Evolutionary conservation across 306 rosid species (phyloP).

Genomic region (Delonix regia): DNA sequence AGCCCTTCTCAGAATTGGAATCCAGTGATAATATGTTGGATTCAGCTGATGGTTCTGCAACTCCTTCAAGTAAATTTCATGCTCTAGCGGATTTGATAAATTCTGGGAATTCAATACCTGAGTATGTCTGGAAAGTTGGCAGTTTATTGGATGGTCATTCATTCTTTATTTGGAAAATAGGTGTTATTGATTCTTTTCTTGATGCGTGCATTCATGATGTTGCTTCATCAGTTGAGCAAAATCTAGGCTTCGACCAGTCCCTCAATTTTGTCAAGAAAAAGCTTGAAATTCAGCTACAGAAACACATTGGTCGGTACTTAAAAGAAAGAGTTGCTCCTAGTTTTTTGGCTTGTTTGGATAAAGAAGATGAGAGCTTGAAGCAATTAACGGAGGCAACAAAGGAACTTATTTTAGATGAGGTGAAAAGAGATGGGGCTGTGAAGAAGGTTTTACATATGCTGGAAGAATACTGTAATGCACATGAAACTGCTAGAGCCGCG

Average conservation of each 20-base stretch:
- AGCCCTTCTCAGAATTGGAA: conserved; percentile 82
- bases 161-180: conserved; percentile 89
- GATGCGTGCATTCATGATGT: conserved; percentile 85
- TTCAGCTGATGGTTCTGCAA: conserved; percentile 56
- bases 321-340: conserved; percentile 74
- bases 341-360: conserved; percentile 73
- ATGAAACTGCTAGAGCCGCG: conserved; percentile 96
- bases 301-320: conserved; percentile 67
- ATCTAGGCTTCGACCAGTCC: conserved; percentile 86
- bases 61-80: conserved; percentile 52
- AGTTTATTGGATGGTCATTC: conserved; percentile 64
- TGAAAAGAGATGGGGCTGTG: conserved; percentile 62
- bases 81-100: conserved; percentile 61
- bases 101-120: conserved; percentile 82
- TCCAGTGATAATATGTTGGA: conserved; percentile 62
- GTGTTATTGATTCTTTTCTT: conserved; percentile 82
- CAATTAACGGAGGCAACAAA: conserved; percentile 61
- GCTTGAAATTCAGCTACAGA: conserved; percentile 86
- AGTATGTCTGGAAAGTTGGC: conserved; percentile 80
- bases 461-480: conserved; percentile 86
- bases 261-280: conserved; percentile 77
- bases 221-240: conserved; percentile 86
- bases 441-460: conserved; percentile 74
- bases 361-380: conserved; percentile 71
- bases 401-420: conserved; percentile 58